Base-by-base conservation (phyloP, 331 rosid species). In the Quercus tomentella region DNA sequence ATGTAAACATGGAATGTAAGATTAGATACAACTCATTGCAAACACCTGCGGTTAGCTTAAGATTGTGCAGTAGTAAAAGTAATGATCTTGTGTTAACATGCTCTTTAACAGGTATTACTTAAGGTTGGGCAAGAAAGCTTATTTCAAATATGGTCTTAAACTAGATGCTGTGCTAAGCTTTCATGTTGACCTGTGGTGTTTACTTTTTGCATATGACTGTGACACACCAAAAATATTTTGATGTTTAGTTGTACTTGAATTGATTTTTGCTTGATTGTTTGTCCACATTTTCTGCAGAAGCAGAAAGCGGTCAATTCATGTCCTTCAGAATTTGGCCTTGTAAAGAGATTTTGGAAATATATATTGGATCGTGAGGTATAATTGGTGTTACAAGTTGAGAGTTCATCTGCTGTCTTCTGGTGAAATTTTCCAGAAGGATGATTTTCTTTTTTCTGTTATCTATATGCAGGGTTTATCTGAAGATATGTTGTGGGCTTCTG, bases 271-370 rank as follows among this genome's bases (percentile, higher is more conserved):
- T 26, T 74, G 72, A 72, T 73, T 71, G 65, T 70, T 84, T 78
- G 65, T 54, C 54, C 76, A 57, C 81, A 69, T 23, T 77, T 49
- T 80, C 76, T 87, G 90, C 97, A 95, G 98, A 95, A 92, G 88
- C 97, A 95, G 72, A 95, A 91, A 35, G 88, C 86, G 28, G 73
- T 88, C 67, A 92, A 89, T 84, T 89, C 94, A 23, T 91, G 68
- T 84, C 98, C 98, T 63, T 80, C 87, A 49, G 96, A 91, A 73
- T 92, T 92, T 80, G 97, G 90, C 80, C 82, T 95, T 78, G 77
- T 93, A 72, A 95, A 89, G 91, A 90, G 98, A 91, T 91, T 92
- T 87, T 95, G 98, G 98, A 83, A 89, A 83, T 95, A 95, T 74
- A 56, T 91, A 74, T 87, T 95, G 86, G 87, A 83, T 56, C 90